Evolutionary conservation across 768 basidiomycete species (phyloP), one percentile per base, ranked within the genome.

Genomic region (Suillus clintonianus): DNA sequence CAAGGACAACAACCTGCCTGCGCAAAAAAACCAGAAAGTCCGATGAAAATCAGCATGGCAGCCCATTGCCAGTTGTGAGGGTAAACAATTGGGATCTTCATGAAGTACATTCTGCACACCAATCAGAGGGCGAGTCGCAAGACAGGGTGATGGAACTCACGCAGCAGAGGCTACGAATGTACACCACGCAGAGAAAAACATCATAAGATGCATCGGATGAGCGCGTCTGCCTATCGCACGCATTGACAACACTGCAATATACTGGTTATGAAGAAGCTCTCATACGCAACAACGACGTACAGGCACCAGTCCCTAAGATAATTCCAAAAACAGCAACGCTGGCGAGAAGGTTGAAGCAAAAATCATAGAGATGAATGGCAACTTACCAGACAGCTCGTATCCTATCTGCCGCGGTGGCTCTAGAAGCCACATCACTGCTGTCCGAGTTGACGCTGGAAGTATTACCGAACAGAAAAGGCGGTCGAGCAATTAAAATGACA

Each of bases 401-500:
- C 56, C 92, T 75, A 69, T 80, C 75, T 24, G 59, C 68, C 17
- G 68, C 72, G 5, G 68, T 77, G 15, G 59, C 76, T 30, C 64
- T 65, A 11, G 64, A 59, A 13, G 59, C 63, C 4, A 34, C 27
- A 32, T 39, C 62, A n/a, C 22, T 57, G 22, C 62, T 64, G 17
- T 39, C 58, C 13, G 34, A 41, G 17, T 54, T 53, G 14, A 32
- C 36, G 4, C 36, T 22, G 32, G 51, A 41, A 34, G 64, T 56
- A 61, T 65, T 61, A 4, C 89, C 89, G 68, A 97, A 96, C 8
- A 97, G 68, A 59, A 87, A 86, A 1, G 82, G 77, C 0, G 95
- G 95, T 41, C 92, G 82, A 13, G 94, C 91, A 57, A 97, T 93
- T 9, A 95, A 80, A 15, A 95, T 73, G 10, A 94, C 92, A 0